Base-by-base conservation (phyloP, 768 basidiomycete genomes). In the Rhodotorula toruloides region DNA sequence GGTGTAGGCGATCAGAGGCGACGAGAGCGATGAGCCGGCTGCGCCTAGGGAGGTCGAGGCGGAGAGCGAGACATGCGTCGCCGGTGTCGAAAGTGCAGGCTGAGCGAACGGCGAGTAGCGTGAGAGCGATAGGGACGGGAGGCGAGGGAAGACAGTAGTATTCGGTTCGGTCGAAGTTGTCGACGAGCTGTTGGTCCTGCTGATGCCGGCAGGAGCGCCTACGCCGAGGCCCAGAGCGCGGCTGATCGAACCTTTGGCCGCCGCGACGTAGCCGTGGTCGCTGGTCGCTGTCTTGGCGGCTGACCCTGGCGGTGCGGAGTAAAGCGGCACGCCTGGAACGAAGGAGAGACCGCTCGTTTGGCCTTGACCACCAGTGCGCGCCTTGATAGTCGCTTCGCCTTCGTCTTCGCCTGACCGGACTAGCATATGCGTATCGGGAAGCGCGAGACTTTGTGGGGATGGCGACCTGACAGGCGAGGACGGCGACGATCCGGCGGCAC, bases 221-320 rank as follows among this genome's bases (percentile, higher is more conserved):
- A 56, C 39, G 2, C 37, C 55, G 40, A 73, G 46, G 0, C 73
- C 73, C 3, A 74, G 60, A 7, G 71, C 73, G 5, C 73, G 68
- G 1, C 63, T 63, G 36, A 74, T 55, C 17, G 71, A 61, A 1
- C 60, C 65, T 13, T 62, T 65, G 31, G 67, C 72, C 0, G n/a
- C 34, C 1, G 65, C 61, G 29, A 62, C 57, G 47, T 70, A 71
- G 22, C 62, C 50, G n/a, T 61, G 10, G 5, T 58, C 59, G 7
- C n/a, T 8, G 9, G 22, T 17, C 4, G 37, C 21, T 4, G 1
- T 22, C 13, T 12, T 14, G 1, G 34, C 11, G 22, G 10, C 36
- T 21, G n/a, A n/a, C n/a, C 37, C 52, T 1, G 34, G 25, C 13
- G 53, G n/a, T 8, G 53, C 65, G 25, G 61, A 53, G 50, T 67